Evolutionary conservation across 176 grass and related monocot genomes (phyloP).

Genomic region (Calamus simplicifolius): DNA sequence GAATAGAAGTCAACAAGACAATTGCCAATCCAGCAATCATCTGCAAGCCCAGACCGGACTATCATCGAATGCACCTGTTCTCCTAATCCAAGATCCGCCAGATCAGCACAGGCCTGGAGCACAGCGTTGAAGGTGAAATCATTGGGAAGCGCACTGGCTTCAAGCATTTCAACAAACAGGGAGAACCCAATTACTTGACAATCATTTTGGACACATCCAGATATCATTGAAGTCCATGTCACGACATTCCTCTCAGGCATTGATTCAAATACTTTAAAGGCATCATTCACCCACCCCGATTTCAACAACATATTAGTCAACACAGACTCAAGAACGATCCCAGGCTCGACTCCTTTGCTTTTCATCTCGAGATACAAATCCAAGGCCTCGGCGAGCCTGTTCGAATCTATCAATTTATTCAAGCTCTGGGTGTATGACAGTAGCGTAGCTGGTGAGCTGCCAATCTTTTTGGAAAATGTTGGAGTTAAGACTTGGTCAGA

Average conservation of each 20-base stretch:
- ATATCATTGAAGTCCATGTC: constrained; percentile 67
- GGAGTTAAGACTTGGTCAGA: no score
- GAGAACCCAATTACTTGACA: neutral
- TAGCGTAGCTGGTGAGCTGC: no score
- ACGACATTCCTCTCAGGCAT: constrained; percentile 70
- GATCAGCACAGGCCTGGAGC: constrained; percentile 42
- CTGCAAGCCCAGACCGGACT: constrained; percentile 29
- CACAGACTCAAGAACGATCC: constrained; percentile 13
- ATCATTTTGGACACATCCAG: constrained; percentile 37
- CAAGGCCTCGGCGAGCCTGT: constrained; percentile 2
- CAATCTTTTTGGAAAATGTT: no score
- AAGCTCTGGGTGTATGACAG: neutral
- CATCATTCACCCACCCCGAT: neutral
- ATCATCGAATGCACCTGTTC: constrained; percentile 62
- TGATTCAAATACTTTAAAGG: constrained; percentile 25
- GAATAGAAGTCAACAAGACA: constrained; percentile 58
- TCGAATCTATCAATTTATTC: neutral
- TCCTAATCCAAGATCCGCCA: constrained; percentile 25
- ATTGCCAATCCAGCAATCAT: constrained; percentile 35
- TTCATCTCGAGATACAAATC: constrained; percentile 6
- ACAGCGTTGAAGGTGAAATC: constrained; percentile 62
- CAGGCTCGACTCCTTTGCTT: neutral
- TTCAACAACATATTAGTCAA: constrained; percentile 14
- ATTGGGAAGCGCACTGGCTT: constrained; percentile 36
- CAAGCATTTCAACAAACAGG: constrained; percentile 44